Percentiles rank a stretch among this genome's conserved stretches.
These are phyloP conservation scores for Lachancea cidri DNA, from an alignment of 805 yeast species.

Conservation along the genomic window DNA sequence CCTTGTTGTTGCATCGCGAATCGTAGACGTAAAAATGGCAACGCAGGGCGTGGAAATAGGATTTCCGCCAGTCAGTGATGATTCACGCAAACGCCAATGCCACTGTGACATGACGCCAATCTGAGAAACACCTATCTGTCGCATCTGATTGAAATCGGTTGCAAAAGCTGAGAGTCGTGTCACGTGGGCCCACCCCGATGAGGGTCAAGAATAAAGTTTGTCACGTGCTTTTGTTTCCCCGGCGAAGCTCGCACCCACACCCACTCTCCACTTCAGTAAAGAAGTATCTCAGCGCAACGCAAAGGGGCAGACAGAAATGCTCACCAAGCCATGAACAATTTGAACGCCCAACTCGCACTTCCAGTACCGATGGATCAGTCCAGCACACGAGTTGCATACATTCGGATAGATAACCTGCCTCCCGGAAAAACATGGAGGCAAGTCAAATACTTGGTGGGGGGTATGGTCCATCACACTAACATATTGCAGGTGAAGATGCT, in stretches of 20 bases:
- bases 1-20: no score
- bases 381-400: slow-evolving; percentile 7
- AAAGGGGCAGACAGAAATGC: not conserved
- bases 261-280: not conserved
- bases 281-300: not conserved
- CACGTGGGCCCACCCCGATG: no score
- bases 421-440: slow-evolving; percentile 33
- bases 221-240: no score
- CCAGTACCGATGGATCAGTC: slow-evolving; percentile 7
- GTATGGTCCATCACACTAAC: slow-evolving; percentile 29
- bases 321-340: not conserved
- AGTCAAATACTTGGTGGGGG: slow-evolving; percentile 30
- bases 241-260: slow-evolving; percentile 1
- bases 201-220: no score
- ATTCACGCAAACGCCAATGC: no score
- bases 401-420: slow-evolving; percentile 31
- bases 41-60: no score
- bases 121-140: no score
- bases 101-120: no score
- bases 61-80: no score
- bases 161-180: no score
- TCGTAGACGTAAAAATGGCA: no score
- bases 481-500: slow-evolving; percentile 27
- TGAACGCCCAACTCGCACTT: not conserved
- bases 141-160: no score